Evolutionary conservation across 2,329 filamentous ascomycete species (phyloP).

Genomic region (Beauveria brongniartii): DNA sequence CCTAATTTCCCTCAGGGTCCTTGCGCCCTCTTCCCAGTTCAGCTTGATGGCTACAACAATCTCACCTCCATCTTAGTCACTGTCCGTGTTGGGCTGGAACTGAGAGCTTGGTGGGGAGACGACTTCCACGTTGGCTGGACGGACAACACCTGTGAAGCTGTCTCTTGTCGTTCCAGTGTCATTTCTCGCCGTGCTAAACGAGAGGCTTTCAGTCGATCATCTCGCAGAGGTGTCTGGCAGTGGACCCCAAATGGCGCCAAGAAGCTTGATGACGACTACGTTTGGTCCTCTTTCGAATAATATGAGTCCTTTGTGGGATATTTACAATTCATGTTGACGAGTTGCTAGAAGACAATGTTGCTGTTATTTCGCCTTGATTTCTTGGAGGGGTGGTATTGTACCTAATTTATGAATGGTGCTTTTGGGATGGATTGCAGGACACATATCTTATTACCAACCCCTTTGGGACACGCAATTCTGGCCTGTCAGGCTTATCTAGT

Average conservation of each 20-base stretch:
- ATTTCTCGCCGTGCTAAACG: constrained; percentile 23
- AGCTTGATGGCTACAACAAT: constrained; percentile 30
- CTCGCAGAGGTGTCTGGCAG: constrained; percentile 26
- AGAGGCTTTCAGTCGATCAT: constrained; percentile 23
- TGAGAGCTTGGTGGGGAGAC: constrained; percentile 34
- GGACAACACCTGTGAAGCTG: constrained; percentile 32
- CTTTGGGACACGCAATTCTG: background rate
- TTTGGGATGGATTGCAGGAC: background rate
- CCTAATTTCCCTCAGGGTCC: constrained; percentile 24
- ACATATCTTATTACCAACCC: background rate
- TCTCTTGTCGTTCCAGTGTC: constrained; percentile 24
- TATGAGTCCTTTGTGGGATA: background rate
- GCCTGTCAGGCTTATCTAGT: background rate
- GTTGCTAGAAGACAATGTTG: constrained; percentile 10
- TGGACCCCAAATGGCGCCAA: constrained; percentile 26
- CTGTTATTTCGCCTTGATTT: constrained; percentile 11
- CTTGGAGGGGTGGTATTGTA: constrained; percentile 10
- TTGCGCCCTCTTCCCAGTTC: constrained; percentile 27
- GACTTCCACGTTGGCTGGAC: constrained; percentile 33
- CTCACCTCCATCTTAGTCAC: constrained; percentile 32
- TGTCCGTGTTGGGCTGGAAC: constrained; percentile 28
- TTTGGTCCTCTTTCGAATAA: constrained; percentile 14
- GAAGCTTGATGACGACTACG: constrained; percentile 24
- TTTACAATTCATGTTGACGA: constrained; percentile 6
- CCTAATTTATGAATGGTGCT: background rate